Evolutionary conservation across 1,139 yeast genomes (phyloP).

Genomic region (Candida gigantensis): DNA sequence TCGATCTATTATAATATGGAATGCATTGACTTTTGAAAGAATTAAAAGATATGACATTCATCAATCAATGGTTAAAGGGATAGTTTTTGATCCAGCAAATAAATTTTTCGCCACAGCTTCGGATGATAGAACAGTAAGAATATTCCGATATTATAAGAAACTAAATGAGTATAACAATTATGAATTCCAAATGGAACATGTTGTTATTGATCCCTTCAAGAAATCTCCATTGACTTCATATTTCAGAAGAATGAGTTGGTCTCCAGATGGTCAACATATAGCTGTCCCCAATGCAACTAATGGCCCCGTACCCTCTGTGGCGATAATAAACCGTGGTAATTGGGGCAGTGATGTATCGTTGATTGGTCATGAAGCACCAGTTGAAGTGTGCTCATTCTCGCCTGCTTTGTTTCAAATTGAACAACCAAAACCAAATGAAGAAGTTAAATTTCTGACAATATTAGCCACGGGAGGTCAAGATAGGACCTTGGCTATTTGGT

Average conservation of each 20-base stretch:
- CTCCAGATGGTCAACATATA: constrained; percentile 95
- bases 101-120: constrained; percentile 96
- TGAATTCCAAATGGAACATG: constrained; percentile 83
- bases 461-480: constrained; percentile 84
- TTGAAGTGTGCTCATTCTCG: constrained; percentile 89
- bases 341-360: constrained; percentile 90
- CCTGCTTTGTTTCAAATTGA: constrained; percentile 60
- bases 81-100: constrained; percentile 96
- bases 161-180: constrained; percentile 63
- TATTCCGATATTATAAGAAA: constrained; percentile 78
- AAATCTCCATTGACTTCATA: constrained; percentile 92
- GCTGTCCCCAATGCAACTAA: constrained; percentile 97
- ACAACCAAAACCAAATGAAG: constrained; percentile 16
- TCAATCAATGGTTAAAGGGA: constrained; percentile 94
- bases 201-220: constrained; percentile 79
- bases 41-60: constrained; percentile 88
- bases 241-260: constrained; percentile 92
- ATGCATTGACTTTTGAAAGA: constrained; percentile 86
- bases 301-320: constrained; percentile 92
- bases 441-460: constrained; percentile 44
- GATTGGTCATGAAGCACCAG: constrained; percentile 95
- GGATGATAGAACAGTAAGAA: constrained; percentile 88
- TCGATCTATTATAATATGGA: constrained; percentile 90
- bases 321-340: constrained; percentile 82
- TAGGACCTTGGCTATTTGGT: constrained; percentile 70